Conservation (phyloP, 2,329 filamentous ascomycete species). For the Sclerotiophoma versabilis region DNA sequence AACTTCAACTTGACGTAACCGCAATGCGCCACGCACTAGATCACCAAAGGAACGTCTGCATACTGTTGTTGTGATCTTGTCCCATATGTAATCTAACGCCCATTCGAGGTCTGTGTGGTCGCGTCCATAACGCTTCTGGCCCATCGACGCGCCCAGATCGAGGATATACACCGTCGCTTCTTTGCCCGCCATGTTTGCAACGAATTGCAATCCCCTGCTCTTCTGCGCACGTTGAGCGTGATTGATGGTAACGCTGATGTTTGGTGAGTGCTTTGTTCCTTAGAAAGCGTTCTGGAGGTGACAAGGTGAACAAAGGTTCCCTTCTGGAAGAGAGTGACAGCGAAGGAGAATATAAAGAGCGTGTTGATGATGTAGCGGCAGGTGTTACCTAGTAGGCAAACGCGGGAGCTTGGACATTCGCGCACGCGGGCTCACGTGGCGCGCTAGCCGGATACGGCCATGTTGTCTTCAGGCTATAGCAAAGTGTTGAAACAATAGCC, state of each 20-base stretch:
- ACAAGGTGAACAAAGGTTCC: background rate
- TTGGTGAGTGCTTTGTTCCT: background rate
- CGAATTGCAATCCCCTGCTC: slow-evolving; percentile 5
- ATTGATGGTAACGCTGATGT: background rate
- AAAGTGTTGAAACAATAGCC: background rate
- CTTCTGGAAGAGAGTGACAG: background rate
- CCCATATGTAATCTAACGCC: slow-evolving; percentile 92
- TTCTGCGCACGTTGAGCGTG: background rate
- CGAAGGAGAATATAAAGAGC: background rate
- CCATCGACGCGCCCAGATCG: slow-evolving; percentile 89
- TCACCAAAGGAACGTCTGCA: slow-evolving; percentile 46
- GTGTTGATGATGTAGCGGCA: background rate
- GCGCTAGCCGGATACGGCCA: background rate
- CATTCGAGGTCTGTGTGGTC: slow-evolving; percentile 84
- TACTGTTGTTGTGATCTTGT: slow-evolving; percentile 82
- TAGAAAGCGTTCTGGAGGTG: background rate
- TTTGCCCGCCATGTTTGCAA: slow-evolving; percentile 80
- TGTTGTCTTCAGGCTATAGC: background rate
- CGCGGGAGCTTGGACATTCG: slow-evolving; percentile 27
- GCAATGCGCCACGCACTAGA: slow-evolving; percentile 22
- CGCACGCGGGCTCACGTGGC: slow-evolving; percentile 12
- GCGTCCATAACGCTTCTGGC: slow-evolving; percentile 72
- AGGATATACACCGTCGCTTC: slow-evolving; percentile 92
- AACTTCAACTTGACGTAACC: background rate
- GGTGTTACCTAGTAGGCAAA: slow-evolving; percentile 37